Evolutionary conservation across 2,329 filamentous ascomycete species (phyloP).

Genomic region (Neonectria sp.): DNA sequence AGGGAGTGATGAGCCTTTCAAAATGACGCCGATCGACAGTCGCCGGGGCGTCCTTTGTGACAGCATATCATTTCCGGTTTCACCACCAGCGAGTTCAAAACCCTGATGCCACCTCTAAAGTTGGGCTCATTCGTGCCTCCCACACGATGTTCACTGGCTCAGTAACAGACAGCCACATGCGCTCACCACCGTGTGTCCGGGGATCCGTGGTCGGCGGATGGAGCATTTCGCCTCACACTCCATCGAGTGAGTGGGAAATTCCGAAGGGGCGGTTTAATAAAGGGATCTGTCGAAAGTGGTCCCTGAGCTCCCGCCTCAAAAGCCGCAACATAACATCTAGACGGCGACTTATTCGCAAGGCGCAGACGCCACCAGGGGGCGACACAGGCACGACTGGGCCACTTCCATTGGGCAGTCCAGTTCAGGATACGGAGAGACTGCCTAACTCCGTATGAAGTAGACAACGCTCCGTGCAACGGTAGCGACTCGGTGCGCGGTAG

Average conservation of each 20-base stretch:
- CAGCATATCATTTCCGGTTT: slow-evolving; percentile 17
- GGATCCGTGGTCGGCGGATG: not conserved
- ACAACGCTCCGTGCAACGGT: not conserved
- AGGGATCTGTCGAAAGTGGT: not conserved
- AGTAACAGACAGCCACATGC: not conserved
- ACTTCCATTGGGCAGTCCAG: not conserved
- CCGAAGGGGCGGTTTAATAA: not conserved
- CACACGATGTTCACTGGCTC: not conserved
- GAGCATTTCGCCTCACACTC: not conserved
- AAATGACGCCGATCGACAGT: not conserved
- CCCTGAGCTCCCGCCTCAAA: not conserved
- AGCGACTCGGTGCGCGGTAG: not conserved
- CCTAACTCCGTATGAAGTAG: not conserved
- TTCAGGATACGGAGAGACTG: not conserved
- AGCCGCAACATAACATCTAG: not conserved
- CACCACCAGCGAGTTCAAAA: slow-evolving; percentile 14
- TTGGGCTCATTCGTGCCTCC: not conserved
- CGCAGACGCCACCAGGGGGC: slow-evolving; percentile 15
- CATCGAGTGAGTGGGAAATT: not conserved
- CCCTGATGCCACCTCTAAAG: slow-evolving; percentile 16
- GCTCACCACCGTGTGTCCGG: not conserved
- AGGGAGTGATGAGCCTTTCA: not conserved
- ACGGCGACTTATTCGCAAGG: slow-evolving; percentile 8
- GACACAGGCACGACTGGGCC: slow-evolving; percentile 1
- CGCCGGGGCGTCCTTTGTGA: not conserved